A percentile compares a stretch with the other conserved stretches of the same genome.
Conservation (phyloP, 2,329 filamentous ascomycete species). For the Knoxdaviesia proteae region DNA sequence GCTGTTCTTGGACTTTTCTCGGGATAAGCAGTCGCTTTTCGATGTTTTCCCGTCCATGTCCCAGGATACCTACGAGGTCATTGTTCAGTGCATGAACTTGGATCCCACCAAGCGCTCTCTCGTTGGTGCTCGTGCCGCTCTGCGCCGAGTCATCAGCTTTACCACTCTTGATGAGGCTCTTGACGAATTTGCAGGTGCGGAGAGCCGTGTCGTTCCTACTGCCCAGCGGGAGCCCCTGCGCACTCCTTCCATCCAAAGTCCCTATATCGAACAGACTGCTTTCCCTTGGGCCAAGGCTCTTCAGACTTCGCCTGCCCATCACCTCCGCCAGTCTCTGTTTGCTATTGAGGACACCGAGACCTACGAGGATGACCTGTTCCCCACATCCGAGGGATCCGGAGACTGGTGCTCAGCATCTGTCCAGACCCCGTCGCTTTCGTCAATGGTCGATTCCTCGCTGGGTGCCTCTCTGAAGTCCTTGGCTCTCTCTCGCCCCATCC, state of each 20-base stretch:
- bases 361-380: conserved; percentile 72
- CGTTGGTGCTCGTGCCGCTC: conserved; percentile 52
- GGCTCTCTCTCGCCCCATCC: conserved; percentile 18
- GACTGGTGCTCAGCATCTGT: conserved; percentile 65
- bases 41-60: conserved; percentile 98
- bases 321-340: conserved; percentile 61
- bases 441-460: conserved; percentile 64
- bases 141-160: conserved; percentile 69
- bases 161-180: conserved; percentile 80
- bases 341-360: conserved; percentile 50
- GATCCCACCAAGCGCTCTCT: conserved; percentile 81
- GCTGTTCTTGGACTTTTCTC: conserved; percentile 78
- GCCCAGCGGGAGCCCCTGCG: conserved; percentile 88
- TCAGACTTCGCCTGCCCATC: conserved; percentile 50
- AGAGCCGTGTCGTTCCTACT: conserved; percentile 56
- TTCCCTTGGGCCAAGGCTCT: conserved; percentile 93
- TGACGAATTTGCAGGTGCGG: conserved; percentile 81
- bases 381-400: conserved; percentile 48
- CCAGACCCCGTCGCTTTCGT: conserved; percentile 64
- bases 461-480: conserved; percentile 64
- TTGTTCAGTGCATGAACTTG: conserved; percentile 74
- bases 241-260: conserved; percentile 84
- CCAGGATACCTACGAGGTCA: conserved; percentile 88
- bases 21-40: conserved; percentile 87
- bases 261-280: conserved; percentile 56